Evolutionary conservation across 2,329 filamentous ascomycete genomes (phyloP), one percentile per base, ranked within the genome.

Genomic region (Penicillium sp.): DNA sequence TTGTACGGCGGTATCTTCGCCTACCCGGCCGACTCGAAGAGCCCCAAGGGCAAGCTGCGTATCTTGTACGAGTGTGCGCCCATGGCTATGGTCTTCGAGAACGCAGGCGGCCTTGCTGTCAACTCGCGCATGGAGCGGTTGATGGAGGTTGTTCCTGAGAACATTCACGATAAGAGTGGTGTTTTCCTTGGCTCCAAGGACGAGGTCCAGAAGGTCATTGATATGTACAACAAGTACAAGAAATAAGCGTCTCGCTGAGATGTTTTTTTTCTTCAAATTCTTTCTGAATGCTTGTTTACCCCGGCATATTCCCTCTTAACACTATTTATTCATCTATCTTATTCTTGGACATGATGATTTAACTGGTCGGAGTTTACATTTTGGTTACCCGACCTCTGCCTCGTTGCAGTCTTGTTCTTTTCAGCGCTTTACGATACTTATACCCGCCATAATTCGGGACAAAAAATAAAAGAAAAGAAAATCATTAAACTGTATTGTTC

Each of bases 81-180:
- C 39, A 99, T 99, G 94, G 94, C 94, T 25, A 90, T 97, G 88
- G 86, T 99, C 7, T 97, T 99, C 76, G 94, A 99, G 79, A 97
- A 99, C 78, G 94, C 94, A 69, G 94, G 94, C 68, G 94, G 94
- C 60, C 88, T 96, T 77, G 94, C 94, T 19, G 81, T 99, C 55
- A 89, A 97, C 78, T 93, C 90, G 78, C 88, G 90, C 57, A 97
- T 96, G 92, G 80, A 86, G 66, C 86, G 93, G 60, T 93, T 99
- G 89, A 81, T 99, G 66, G 88, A 91, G 55, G 87, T 97, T 41
- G 86, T 91, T 1, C 94, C 94, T 2, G 89, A 96, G 76, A 84
- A 91, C 75, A 99, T 99, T 70, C 94, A 99, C 77, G 94, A 99
- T 79, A 86, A 88, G 72, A 93, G 92, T 21, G 94, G 94, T 66